These are phyloP conservation scores for Fusarium equiseti DNA, from an alignment of 2,329 filamentous ascomycete genomes.

Conservation along the genomic window DNA sequence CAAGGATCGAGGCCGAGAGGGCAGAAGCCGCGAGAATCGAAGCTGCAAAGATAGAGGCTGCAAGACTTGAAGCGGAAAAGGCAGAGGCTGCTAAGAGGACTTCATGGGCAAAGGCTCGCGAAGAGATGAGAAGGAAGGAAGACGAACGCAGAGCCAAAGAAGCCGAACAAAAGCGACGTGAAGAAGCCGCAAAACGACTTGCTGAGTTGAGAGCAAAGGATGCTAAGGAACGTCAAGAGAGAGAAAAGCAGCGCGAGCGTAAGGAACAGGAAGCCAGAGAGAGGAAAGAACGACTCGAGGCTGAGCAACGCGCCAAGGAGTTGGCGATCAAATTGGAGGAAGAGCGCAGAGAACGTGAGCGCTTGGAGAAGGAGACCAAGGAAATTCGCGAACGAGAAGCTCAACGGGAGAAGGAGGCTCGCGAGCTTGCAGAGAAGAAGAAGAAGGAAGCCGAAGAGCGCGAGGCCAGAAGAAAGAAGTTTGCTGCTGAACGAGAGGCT, in stretches of 20 bases:
- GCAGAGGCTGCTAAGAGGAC: slow-evolving; percentile 53
- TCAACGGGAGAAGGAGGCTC: slow-evolving; percentile 59
- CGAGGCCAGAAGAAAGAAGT: slow-evolving; percentile 51
- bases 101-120: slow-evolving; percentile 76
- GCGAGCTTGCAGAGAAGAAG: slow-evolving; percentile 43
- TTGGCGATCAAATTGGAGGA: slow-evolving; percentile 54
- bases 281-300: slow-evolving; percentile 47
- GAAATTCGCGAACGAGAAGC: slow-evolving; percentile 54
- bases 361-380: slow-evolving; percentile 58
- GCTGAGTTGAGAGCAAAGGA: slow-evolving; percentile 69
- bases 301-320: slow-evolving; percentile 48
- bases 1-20: neutral
- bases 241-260: slow-evolving; percentile 55
- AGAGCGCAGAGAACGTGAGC: slow-evolving; percentile 57
- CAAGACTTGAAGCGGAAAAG: neutral
- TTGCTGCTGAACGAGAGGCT: slow-evolving; percentile 38
- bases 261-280: slow-evolving; percentile 53
- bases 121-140: slow-evolving; percentile 73
- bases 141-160: slow-evolving; percentile 72
- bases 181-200: slow-evolving; percentile 65
- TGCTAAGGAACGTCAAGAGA: slow-evolving; percentile 59
- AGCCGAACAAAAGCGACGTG: slow-evolving; percentile 70
- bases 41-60: neutral
- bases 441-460: slow-evolving; percentile 56
- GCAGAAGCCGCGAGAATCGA: neutral